Evolutionary conservation across 805 yeast species (phyloP).

Genomic region (Metschnikowia arizonensis): DNA sequence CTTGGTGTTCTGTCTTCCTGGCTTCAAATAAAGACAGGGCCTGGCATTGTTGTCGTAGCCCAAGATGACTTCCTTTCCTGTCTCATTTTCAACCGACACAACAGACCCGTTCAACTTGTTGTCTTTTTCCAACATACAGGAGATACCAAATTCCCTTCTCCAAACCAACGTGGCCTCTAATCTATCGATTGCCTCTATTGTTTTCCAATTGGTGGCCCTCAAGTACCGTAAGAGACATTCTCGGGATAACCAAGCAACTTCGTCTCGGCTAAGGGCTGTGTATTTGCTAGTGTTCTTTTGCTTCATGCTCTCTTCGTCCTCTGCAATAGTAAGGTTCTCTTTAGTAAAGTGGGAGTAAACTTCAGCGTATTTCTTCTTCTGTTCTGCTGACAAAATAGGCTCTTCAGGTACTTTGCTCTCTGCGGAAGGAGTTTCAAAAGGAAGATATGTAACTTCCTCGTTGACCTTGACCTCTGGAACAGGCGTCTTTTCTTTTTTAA

Average conservation of each 20-base stretch:
- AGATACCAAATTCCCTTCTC: slow-evolving; percentile 86
- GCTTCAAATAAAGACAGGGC: slow-evolving; percentile 88
- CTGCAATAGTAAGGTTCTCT: slow-evolving; percentile 47
- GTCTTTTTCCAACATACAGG: slow-evolving; percentile 41
- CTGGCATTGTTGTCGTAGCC: slow-evolving; percentile 89
- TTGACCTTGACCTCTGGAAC: slow-evolving; percentile 12
- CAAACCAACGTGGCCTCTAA: slow-evolving; percentile 77
- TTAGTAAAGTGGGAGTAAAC: slow-evolving; percentile 61
- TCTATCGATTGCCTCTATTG: slow-evolving; percentile 65
- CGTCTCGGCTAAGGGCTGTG: slow-evolving; percentile 36
- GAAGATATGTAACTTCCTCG: slow-evolving; percentile 28
- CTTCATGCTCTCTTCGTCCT: slow-evolving; percentile 46
- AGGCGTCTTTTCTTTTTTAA: slow-evolving; percentile 13
- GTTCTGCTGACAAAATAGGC: slow-evolving; percentile 47
- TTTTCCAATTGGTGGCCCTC: slow-evolving; percentile 91
- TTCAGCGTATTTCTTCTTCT: slow-evolving; percentile 55
- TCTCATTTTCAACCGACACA: slow-evolving; percentile 67
- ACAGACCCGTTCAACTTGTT: slow-evolving; percentile 51
- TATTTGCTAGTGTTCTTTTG: slow-evolving; percentile 32
- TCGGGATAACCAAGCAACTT: slow-evolving; percentile 88
- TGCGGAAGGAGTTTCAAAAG: slow-evolving; percentile 55
- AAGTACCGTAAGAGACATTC: slow-evolving; percentile 89
- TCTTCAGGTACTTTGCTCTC: slow-evolving; percentile 48
- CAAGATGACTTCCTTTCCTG: slow-evolving; percentile 87
- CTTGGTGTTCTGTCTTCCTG: slow-evolving; percentile 94